Base-by-base conservation (phyloP, 2,329 filamentous ascomycete species). In the Aspergillus pseudoglaucus region DNA sequence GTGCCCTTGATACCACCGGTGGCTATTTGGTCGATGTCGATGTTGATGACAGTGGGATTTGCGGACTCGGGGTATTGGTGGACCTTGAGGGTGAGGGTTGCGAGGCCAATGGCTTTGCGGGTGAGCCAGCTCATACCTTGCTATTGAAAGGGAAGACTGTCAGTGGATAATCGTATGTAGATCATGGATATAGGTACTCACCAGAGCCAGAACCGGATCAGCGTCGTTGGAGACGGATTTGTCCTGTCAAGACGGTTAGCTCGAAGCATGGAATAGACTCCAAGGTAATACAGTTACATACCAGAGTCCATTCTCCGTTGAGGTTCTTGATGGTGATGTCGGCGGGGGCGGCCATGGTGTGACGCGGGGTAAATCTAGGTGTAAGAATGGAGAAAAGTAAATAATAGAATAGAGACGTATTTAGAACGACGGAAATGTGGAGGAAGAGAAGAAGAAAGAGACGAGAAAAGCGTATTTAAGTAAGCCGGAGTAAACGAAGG, bases 1-100 rank as follows among this genome's bases (percentile, higher is more conserved):
- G 77, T 90, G 59, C 81, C 83, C 61, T 80, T 80, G 53, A 94
- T 74, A 47, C 83, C 85, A 50, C 83, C 88, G 7, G 85, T 87
- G 33, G 80, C 75, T 42, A 79, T 74, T 72, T 94, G 88, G 49
- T 82, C 78, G 62, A 90, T 83, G 68, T 87, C 79, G 68, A 93
- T 78, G 71, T 85, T 82, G 49, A 75, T 73, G 49, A 78, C 61
- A 18, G 62, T 62, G 30, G 75, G 70, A 48, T 65, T 55, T 3
- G 55, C 51, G 12, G 72, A 59, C 49, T 71, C 70, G 30, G 64
- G 62, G 63, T 75, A 80, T 65, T 84, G 72, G 58, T 77, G 80
- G 46, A 87, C 66, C 52, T 77, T 65, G 53, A 90, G 78, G 32
- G 81, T 84, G 46, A 95, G 72, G 41, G 82, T 85, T 27, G 88